Evolutionary conservation across 805 yeast genomes (phyloP), one percentile per base, ranked within the genome.

Genomic region (Saturnispora bothae): DNA sequence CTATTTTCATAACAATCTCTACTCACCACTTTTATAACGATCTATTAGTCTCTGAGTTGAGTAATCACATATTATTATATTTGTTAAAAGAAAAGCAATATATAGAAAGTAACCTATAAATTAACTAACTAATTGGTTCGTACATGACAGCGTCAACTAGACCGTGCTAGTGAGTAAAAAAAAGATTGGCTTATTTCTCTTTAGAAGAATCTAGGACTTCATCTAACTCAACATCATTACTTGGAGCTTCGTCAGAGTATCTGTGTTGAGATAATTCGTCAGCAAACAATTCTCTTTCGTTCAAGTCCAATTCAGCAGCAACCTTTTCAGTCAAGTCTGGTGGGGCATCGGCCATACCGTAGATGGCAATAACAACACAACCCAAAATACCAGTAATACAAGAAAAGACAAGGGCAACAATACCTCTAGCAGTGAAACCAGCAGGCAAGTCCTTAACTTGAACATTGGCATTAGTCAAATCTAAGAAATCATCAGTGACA

Each of bases 341-440:
- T 56, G 75, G 71, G 59, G 83, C 69, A 48, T 88, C 97, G 53
- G 85, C 69, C 66, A 83, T 61, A 64, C 98, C 98, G 62, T 89
- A 92, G 59, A 77, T 52, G 34, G 81, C 71, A 53, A 92, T 83
- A 48, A 79, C 70, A 40, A 64, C 66, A 62, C 88, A 64, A 60
- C 98, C 98, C 15, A 84, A 61, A 45, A 84, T 56, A 54, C 92
- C 98, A 35, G 95, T 73, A 49, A 89, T 53, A 68, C 83, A 74
- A 5, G 96, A 84, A 69, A 92, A 89, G 15, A 81, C 89, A 60
- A 92, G 65, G 10, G 97, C 97, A 38, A 89, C 94, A 57, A 81
- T 78, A 67, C 98, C 98, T 56, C 81, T 78, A 41, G 94, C 83
- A 36, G 97, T 89, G 73, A 92, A 92, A 15, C 96, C 96, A 32